Percentiles rank a stretch among this genome's conserved stretches.
Conservation (phyloP, 2,329 filamentous ascomycete genomes). For the Colletotrichum lupini region DNA sequence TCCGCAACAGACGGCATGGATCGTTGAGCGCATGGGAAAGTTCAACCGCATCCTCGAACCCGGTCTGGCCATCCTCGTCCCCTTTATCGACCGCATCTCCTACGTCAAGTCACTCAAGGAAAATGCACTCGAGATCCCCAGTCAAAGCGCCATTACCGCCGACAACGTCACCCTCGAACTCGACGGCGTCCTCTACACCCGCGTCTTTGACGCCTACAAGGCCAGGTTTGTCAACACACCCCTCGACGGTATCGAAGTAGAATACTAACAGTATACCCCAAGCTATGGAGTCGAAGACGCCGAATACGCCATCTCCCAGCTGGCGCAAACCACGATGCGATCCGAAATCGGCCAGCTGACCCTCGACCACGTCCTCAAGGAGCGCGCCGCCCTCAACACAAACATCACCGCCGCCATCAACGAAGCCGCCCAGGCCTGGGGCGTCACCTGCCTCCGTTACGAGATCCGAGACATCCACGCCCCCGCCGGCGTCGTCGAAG, state of each 20-base stretch:
- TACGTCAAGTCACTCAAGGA: conserved; percentile 99
- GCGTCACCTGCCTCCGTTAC: conserved; percentile 94
- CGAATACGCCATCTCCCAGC: conserved; percentile 97
- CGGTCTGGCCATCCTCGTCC: conserved; percentile 87
- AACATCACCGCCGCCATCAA: conserved; percentile 99
- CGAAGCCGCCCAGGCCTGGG: conserved; percentile 96
- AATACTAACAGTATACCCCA: conserved; percentile 27
- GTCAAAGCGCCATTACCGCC: conserved; percentile 96
- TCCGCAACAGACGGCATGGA: conserved; percentile 99
- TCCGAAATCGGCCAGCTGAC: conserved; percentile 97
- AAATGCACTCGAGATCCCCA: conserved; percentile 94
- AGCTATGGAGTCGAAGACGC: conserved; percentile 99
- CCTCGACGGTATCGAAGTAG: too few relatives aligned
- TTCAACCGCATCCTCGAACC: conserved; percentile 94
- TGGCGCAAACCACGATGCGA: conserved; percentile 98
- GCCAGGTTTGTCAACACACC: conserved; percentile 72
- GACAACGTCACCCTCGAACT: conserved; percentile 98
- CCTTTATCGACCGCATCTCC: conserved; percentile 93
- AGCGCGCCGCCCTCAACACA: conserved; percentile 93
- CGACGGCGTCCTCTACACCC: conserved; percentile 93
- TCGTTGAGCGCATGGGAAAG: conserved; percentile 99
- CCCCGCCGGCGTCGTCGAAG: conserved; percentile 90
- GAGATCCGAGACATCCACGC: conserved; percentile 99
- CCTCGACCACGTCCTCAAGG: conserved; percentile 97
- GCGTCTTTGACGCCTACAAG: conserved; percentile 98